phyloP scores from a whole-genome alignment of 2,329 filamentous ascomycete species.

The Volutella citrinella region DNA sequence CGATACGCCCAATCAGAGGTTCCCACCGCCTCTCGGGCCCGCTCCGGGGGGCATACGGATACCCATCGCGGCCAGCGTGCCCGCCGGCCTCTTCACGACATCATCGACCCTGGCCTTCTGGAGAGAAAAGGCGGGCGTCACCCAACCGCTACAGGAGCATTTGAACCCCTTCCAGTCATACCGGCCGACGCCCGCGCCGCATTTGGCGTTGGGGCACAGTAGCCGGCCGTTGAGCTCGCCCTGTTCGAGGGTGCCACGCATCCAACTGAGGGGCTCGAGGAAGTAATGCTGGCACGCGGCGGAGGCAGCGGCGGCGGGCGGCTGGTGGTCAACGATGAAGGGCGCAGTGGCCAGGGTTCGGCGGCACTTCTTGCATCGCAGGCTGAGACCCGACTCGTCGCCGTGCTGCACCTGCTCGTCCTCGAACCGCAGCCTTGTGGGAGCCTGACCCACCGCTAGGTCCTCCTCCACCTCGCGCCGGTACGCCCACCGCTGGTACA shows the following conservation, averaged over 20 bases:
- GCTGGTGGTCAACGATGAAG: constrained; percentile 66
- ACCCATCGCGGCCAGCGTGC: constrained; percentile 31
- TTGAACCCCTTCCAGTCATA: constrained; percentile 96
- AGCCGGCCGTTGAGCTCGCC: constrained; percentile 81
- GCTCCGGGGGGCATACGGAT: constrained; percentile 55
- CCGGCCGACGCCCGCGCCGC: constrained; percentile 79
- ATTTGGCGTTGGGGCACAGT: constrained; percentile 75
- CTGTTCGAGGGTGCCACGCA: constrained; percentile 78
- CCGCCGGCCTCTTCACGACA: constrained; percentile 23
- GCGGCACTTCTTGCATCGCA: constrained; percentile 91
- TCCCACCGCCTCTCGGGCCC: constrained; percentile 31
- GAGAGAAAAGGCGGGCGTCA: constrained; percentile 85
- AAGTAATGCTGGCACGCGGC: constrained; percentile 77
- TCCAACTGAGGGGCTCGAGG: constrained; percentile 91
- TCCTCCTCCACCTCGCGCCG: constrained; percentile 53
- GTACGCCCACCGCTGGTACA: constrained; percentile 73
- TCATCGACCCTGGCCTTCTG: constrained; percentile 82
- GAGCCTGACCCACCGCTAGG: constrained; percentile 73
- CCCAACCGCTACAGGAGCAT: constrained; percentile 88
- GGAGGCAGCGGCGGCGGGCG: constrained; percentile 14
- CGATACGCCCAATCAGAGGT: constrained; percentile 30
- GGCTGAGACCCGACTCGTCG: constrained; percentile 29
- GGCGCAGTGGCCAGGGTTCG: constrained; percentile 52
- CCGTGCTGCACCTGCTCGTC: constrained; percentile 57
- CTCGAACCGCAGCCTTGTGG: constrained; percentile 79